Conservation (phyloP, 2,329 filamentous ascomycete species). For the Penicillium sp. region DNA sequence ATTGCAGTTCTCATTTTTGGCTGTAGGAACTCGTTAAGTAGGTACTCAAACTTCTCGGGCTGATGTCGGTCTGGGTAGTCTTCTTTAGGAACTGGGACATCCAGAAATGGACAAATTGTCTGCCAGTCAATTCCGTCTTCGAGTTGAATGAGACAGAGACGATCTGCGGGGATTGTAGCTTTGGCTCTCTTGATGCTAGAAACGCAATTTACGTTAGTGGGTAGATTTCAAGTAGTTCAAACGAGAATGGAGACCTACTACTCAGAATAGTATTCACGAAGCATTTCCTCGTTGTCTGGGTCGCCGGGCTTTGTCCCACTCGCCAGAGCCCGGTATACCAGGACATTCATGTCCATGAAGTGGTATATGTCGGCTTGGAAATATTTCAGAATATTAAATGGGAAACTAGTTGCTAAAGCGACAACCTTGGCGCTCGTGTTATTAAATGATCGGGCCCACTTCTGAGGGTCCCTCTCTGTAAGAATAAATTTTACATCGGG, state of each 20-base stretch:
- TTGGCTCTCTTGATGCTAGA: conserved; percentile 23
- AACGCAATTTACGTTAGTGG: neutral
- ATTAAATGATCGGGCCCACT: conserved; percentile 28
- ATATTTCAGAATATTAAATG: conserved; percentile 26
- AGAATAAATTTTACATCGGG: conserved; percentile 32
- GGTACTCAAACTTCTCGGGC: conserved; percentile 21
- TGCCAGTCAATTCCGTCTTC: conserved; percentile 30
- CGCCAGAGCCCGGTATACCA: conserved; percentile 17
- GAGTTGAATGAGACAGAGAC: conserved; percentile 22
- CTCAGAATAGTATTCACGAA: conserved; percentile 22
- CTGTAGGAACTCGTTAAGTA: conserved; percentile 16
- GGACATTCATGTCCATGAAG: conserved; percentile 16
- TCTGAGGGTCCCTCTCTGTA: conserved; percentile 25
- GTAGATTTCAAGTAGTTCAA: too few species aligned
- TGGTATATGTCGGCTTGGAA: conserved; percentile 20
- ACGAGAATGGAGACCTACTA: conserved; percentile 20
- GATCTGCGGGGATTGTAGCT: conserved; percentile 23
- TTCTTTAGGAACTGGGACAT: conserved; percentile 21
- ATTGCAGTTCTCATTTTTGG: conserved; percentile 17
- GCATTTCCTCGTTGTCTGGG: conserved; percentile 16
- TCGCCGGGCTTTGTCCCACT: conserved; percentile 16
- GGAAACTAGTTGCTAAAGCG: conserved; percentile 11
- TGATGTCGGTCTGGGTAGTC: conserved; percentile 27
- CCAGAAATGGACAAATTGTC: conserved; percentile 29
- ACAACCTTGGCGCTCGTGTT: conserved; percentile 19